Base-by-base conservation (phyloP, 2,329 filamentous ascomycete species). In the Fusarium irregulare region DNA sequence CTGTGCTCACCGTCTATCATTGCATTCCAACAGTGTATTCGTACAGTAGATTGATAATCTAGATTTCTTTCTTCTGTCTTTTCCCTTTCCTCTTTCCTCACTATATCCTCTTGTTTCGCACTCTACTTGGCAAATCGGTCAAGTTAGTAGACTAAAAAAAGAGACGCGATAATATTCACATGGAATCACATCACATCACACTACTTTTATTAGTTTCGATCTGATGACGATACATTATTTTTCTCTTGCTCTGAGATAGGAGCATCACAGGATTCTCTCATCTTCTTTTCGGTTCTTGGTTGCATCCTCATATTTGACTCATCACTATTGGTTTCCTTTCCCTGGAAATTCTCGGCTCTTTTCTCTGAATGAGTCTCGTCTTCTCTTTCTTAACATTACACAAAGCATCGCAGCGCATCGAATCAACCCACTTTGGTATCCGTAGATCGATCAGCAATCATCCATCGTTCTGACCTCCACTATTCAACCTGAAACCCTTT, bases 401-500 rank as follows among this genome's bases (percentile, higher is more conserved):
- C 28, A 57, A 54, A 56, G 48, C 45, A 23, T 21, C 27, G 48
- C 45, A 23, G 18, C 27, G 48, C 27, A 23, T 21, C 27, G 44
- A 60, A 30, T 27, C 63, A 65, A 53, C 64, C 53, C 60, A 64
- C 58, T 47, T 45, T 21, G 53, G 51, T 28, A 28, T 28, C 28
- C 28, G 28, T 20, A 65, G 23, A 53, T 28, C 49, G 47, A 59
- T 60, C 46, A 64, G 32, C 46, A 40, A 27, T 34, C 49, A 27
- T 34, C 49, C 30, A 42, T 58, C 32, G 11, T 34, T 50, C 8
- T 27, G 21, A 37, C 48, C 48, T 37, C 30, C 30, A 27, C 49
- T 27, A 45, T 32, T 56, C 20, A 30, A 64, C 25, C 40, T 41
- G 51, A 50, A 58, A 54, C 47, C 30, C 37, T 59, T 51, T 28